Percentiles rank a stretch among this genome's conserved stretches.
Evolutionary conservation across 2,329 filamentous ascomycete species (phyloP).

Genomic region (Aspergillus felis): DNA sequence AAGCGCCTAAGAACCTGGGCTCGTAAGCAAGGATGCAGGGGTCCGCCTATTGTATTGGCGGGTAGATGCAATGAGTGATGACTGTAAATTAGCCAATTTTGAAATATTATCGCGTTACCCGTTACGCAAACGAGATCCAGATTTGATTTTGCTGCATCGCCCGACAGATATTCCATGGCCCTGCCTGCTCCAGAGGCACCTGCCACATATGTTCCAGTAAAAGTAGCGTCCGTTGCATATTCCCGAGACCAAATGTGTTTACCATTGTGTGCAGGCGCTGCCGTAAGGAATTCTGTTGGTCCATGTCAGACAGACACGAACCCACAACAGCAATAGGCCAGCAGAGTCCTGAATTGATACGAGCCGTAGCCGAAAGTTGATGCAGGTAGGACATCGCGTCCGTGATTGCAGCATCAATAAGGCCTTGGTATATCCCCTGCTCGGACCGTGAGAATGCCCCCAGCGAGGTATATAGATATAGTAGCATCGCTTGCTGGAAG

Average conservation of each 20-base stretch:
- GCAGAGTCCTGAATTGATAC: slow-evolving; percentile 34
- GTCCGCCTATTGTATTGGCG: neutral
- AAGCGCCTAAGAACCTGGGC: slow-evolving; percentile 51
- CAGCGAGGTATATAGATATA: slow-evolving; percentile 39
- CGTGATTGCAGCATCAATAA: slow-evolving; percentile 21
- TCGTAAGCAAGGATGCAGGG: neutral
- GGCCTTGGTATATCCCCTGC: slow-evolving; percentile 24
- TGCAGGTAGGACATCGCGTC: slow-evolving; percentile 26
- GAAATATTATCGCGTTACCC: neutral
- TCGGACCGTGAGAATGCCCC: slow-evolving; percentile 20
- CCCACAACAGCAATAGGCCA: slow-evolving; percentile 32
- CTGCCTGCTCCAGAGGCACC: slow-evolving; percentile 26
- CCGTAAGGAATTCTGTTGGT: slow-evolving; percentile 26
- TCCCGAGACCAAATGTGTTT: slow-evolving; percentile 41
- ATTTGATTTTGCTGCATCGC: slow-evolving; percentile 47
- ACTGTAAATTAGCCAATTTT: neutral
- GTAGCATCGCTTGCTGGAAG: slow-evolving; percentile 44
- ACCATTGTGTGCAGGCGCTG: slow-evolving; percentile 25
- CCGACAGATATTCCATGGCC: slow-evolving; percentile 45
- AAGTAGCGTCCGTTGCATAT: slow-evolving; percentile 43
- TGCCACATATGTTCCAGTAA: slow-evolving; percentile 45
- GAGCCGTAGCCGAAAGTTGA: slow-evolving; percentile 21
- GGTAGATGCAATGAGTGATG: neutral
- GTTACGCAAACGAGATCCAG: slow-evolving; percentile 48
- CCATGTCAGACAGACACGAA: slow-evolving; percentile 18